Percentiles rank a stretch among this genome's conserved stretches.
Conservation (phyloP, 2,329 filamentous ascomycete genomes). For the Apiospora pterosperma region DNA sequence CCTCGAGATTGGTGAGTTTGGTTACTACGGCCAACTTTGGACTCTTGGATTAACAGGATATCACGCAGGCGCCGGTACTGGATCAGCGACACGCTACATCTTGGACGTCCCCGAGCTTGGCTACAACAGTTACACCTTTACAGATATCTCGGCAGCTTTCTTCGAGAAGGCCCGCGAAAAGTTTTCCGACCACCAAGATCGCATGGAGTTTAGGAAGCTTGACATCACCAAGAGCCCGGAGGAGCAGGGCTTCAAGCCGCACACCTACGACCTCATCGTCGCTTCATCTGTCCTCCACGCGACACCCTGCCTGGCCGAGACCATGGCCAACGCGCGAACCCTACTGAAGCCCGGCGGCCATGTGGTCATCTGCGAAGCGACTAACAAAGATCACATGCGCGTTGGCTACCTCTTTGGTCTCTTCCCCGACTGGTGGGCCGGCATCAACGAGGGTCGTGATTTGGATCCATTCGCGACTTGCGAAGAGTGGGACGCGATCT, state of each 20-base stretch:
- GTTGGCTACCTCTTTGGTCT: slow-evolving; percentile 30
- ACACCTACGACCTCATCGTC: slow-evolving; percentile 30
- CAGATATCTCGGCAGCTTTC: slow-evolving; percentile 39
- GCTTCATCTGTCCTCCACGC: slow-evolving; percentile 29
- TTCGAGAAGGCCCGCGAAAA: slow-evolving; percentile 25
- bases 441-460: slow-evolving; percentile 22
- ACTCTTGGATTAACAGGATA: too few species aligned
- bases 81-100: slow-evolving; percentile 34
- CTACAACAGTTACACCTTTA: slow-evolving; percentile 40
- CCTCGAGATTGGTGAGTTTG: too few species aligned
- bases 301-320: slow-evolving; percentile 17
- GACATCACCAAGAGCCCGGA: slow-evolving; percentile 18
- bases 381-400: too few species aligned
- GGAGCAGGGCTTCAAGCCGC: background rate
- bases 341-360: slow-evolving; percentile 35
- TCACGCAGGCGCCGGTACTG: slow-evolving; percentile 38
- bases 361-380: slow-evolving; percentile 21
- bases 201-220: slow-evolving; percentile 28
- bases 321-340: slow-evolving; percentile 22
- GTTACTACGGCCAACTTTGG: too few species aligned
- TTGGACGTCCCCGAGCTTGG: slow-evolving; percentile 24
- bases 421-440: slow-evolving; percentile 35
- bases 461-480: slow-evolving; percentile 12
- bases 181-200: slow-evolving; percentile 7
- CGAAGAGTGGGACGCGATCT: slow-evolving; percentile 20